Evolutionary conservation across 2,329 filamentous ascomycete species (phyloP), one percentile per base, ranked within the genome.

Genomic region (Cercospora citrullina): DNA sequence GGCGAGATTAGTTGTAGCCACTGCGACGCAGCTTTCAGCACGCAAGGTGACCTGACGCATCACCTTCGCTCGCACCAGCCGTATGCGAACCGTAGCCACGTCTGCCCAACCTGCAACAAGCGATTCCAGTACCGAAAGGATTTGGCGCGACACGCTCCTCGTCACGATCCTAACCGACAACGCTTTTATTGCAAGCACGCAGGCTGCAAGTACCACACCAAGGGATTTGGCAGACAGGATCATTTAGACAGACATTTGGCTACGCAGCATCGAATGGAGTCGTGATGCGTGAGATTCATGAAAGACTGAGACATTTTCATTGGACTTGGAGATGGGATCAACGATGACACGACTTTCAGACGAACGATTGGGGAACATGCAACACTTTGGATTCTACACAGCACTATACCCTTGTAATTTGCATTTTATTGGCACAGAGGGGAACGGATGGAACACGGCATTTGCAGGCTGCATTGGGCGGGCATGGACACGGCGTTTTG

Each of bases 51-150:
- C 18, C 58, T 73, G 5, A 72, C 72, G 10, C 72, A 73, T 28
- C 72, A 73, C 48, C 65, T 69, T 3, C 70, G 72, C 10, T 71
- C 69, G 18, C 72, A 73, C 31, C 26, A 58, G 31, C 69, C 72
- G 5, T 73, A 73, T 31, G 42, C 60, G 16, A 71, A 64, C 30
- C 69, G 72, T 4, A 70, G 68, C 16, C 70, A 73, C 23, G 72
- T 71, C 4, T 73, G 72, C 36, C 42, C 48, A 16, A 45, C 66
- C 5, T 73, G 72, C 62, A 48, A 70, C 4, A 73, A 72, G 58
- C 65, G 72, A 16, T 73, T 73, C 33, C 72, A 73, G 28, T 73
- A 73, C 28, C 39, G 65, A 5, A 73, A 73, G 48, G 72, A 73
- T 42, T 36, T 73, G 45, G 39, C 45, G 10, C 55, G 72, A n/a